Evolutionary conservation across 768 basidiomycete genomes (phyloP), one percentile per base, ranked within the genome.

Genomic region (Antrodiella citrinella): DNA sequence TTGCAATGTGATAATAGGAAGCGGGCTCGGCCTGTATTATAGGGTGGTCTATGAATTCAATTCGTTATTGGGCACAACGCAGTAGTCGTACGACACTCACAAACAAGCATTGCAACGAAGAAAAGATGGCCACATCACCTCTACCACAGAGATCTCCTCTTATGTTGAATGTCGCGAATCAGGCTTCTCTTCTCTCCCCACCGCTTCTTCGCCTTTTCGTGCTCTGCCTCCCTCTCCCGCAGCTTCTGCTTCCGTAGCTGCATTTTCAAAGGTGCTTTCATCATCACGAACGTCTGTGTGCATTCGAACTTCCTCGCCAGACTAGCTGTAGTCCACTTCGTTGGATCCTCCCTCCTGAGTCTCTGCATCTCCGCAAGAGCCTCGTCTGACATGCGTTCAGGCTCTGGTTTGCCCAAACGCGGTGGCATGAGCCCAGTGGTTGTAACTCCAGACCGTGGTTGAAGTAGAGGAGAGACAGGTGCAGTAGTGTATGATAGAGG

Each of bases 271-370:
- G 82, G 78, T 10, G 89, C 85, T 18, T 84, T 69, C 53, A 73
- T 70, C 9, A 72, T 74, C 49, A 91, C 81, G 55, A 89, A 88
- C 44, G 73, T 68, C 42, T 77, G 72, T 7, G 85, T 81, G 70
- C 85, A 86, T 12, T 74, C 74, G 65, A 92, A 93, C 74, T 78
- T 80, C 62, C 76, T 74, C 23, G 91, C 88, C n/a, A 92, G 75
- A 63, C 72, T 76, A 51, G 67, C 67, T 41, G 83, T 75, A 49
- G 82, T 84, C 66, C 82, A 84, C 26, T 63, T 69, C 4, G 58
- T 60, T 0, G 86, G 87, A 61, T 88, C 68, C 48, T 69, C 68
- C 45, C 62, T 66, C 47, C 89, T 73, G 45, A 91, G 73, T 19
- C 72, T 56, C 30, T 76, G 74, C 44, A 91, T 78, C 57, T 78